Evolutionary conservation across 768 basidiomycete genomes (phyloP).

Genomic region (Aureoboletus auriporus): DNA sequence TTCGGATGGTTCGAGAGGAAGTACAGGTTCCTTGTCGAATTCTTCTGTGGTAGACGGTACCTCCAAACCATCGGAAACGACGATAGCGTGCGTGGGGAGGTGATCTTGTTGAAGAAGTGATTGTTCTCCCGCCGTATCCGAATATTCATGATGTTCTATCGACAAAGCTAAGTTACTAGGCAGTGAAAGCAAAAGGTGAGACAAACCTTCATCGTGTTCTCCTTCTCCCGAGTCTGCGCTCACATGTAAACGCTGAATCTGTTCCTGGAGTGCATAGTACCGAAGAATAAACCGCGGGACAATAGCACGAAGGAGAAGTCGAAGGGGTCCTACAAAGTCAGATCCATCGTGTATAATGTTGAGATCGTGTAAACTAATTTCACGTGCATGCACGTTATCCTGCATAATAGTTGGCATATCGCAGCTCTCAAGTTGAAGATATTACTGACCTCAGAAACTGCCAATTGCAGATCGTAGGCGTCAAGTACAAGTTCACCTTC

Average conservation of each 20-base stretch:
- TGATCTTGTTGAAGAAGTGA: slow-evolving; percentile 2
- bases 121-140: slow-evolving; percentile 8
- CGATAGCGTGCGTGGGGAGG: not conserved
- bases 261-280: slow-evolving; percentile 60
- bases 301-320: slow-evolving; percentile 46
- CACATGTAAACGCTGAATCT: slow-evolving; percentile 41
- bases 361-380: slow-evolving; percentile 69
- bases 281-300: slow-evolving; percentile 63
- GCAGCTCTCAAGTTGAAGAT: not conserved
- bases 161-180: slow-evolving; percentile 1
- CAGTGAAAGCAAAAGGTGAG: not conserved
- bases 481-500: slow-evolving; percentile 66
- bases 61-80: slow-evolving; percentile 1
- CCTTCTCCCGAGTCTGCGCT: slow-evolving; percentile 12
- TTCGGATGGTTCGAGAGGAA: not conserved
- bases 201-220: slow-evolving; percentile 21
- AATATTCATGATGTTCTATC: slow-evolving; percentile 14
- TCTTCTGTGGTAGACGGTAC: slow-evolving; percentile 1
- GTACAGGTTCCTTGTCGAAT: not conserved
- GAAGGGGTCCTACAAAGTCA: slow-evolving; percentile 58
- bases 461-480: slow-evolving; percentile 64
- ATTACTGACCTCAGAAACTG: slow-evolving; percentile 56
- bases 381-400: slow-evolving; percentile 69
- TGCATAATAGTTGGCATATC: slow-evolving; percentile 24
- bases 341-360: slow-evolving; percentile 66